Evolutionary conservation across 139 green algal species (phyloP), one percentile per base, ranked within the genome.

Genomic region (Astrephomene gubernaculifera): DNA sequence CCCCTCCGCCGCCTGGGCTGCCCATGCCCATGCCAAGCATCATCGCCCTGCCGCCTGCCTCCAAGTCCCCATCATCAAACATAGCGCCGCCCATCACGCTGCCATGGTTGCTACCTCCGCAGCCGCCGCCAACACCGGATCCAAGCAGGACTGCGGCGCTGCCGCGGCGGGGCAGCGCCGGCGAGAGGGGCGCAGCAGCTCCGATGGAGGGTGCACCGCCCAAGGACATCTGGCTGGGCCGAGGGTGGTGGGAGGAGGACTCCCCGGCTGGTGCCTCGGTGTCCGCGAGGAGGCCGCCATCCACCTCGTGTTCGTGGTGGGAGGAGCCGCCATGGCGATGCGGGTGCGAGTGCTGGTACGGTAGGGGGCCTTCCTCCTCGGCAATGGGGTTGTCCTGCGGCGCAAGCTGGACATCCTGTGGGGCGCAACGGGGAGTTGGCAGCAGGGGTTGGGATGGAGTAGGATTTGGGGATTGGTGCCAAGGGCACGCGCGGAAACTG

Each of bases 361-460:
- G 78, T n/a, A n/a, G n/a, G n/a, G n/a, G n/a, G n/a, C n/a, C n/a
- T 63, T 84, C 78, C 78, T 84, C 78, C 78, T 84, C 78, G 9
- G 78, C 78, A 33, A 84, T 84, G 61, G 78, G 78, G 31, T 84
- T 61, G 61, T 84, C 78, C 49, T 74, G 61, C 36, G 78, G 78
- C 61, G 65, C 43, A 10, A 74, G 31, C 21, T 64, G 44, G 6
- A 84, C 78, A 38, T 84, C 78, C 78, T 84, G 75, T 38, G 35
- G 17, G 36, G 68, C 6, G 1, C 19, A 4, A 27, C 2, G 24
- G 24, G 2, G 22, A 24, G 41, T 4, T 6, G 67, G 67, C n/a
- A n/a, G n/a, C n/a, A n/a, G n/a, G n/a, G n/a, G n/a, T n/a, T n/a
- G n/a, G n/a, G n/a, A n/a, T n/a, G n/a, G n/a, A n/a, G n/a, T n/a